Evolutionary conservation across 352 stramenopile genomes (phyloP), one percentile per base, ranked within the genome.

Genomic region (Lagenidium giganteum): DNA sequence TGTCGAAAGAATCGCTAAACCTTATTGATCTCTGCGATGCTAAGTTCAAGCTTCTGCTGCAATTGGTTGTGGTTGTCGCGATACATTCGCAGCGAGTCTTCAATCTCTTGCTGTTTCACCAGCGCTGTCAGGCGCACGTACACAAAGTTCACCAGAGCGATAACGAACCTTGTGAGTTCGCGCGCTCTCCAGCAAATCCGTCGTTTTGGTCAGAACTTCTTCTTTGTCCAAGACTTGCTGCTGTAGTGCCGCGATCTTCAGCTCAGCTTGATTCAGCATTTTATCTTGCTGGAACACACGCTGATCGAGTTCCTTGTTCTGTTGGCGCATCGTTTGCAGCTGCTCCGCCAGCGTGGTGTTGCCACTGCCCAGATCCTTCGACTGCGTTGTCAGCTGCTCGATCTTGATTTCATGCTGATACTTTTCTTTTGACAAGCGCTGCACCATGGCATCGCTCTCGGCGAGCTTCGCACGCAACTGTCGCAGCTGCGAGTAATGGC

Each of bases 11-110:
- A n/a, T n/a, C n/a, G n/a, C n/a, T 21, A 16, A 30, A 93, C 81
- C 79, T 95, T 95, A 53, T 95, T 95, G 62, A 95, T 95, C 41
- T 95, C 85, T 12, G 79, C 80, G 38, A 95, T 91, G 46, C 83
- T 95, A 18, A 93, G 34, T 42, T 95, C 81, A 2, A 95, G 61
- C 45, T 95, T 95, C 36, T 91, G 78, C 51, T 95, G 81, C 13
- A 95, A 59, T 1, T 65, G 81, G 22, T 61, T 61, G 45, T 92
- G 76, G 40, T 93, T 93, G 40, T 89, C 77, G 13, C 87, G 83
- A 51, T 95, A 95, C 72, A 90, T 75, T 32, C 87, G 83, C 18
- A 94, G 48, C 17, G 83, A 91, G 7, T 95, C 81, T 34, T 95
- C 85, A 13, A 95, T 64, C 38, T 92, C 76, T 38, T 86, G 74